Percentiles rank a stretch among this genome's conserved stretches.
Evolutionary conservation across 768 basidiomycete species (phyloP).

Genomic region (Lentinula raphanica): DNA sequence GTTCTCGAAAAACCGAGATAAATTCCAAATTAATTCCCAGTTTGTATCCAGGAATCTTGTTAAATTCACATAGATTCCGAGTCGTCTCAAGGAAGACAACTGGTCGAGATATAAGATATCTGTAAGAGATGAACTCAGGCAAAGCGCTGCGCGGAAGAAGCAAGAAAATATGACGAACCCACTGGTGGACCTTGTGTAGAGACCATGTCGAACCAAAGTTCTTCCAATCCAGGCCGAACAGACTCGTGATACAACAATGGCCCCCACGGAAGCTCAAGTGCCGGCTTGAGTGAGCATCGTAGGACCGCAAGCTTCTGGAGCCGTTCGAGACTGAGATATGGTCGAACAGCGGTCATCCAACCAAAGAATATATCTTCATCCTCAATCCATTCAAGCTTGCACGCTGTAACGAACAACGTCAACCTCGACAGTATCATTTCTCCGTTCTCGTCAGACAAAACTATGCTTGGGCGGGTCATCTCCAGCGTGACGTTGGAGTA

Average conservation of each 20-base stretch:
- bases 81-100: conserved; percentile 2
- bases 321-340: not conserved
- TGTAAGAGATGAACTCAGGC: not conserved
- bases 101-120: not conserved
- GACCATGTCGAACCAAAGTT: conserved; percentile 1
- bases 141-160: not conserved
- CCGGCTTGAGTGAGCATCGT: not conserved
- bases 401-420: conserved; percentile 1
- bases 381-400: conserved; percentile 6
- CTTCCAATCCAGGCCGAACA: not conserved
- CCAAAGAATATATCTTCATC: not conserved
- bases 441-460: not conserved
- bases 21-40: not conserved
- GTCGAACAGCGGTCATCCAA: conserved; percentile 1
- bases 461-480: conserved; percentile 1
- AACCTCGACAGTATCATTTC: not conserved
- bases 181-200: conserved; percentile 1
- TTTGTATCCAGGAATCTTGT: not conserved
- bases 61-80: not conserved
- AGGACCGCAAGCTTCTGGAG: conserved; percentile 1
- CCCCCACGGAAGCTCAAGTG: not conserved
- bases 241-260: conserved; percentile 3
- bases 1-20: conserved; percentile 1
- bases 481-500: not conserved
- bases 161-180: not conserved